Percentiles rank a stretch among this genome's conserved stretches.
These are phyloP conservation scores for Dactylella cylindrospora DNA, from an alignment of 2,329 filamentous ascomycete species.

Conservation along the genomic window DNA sequence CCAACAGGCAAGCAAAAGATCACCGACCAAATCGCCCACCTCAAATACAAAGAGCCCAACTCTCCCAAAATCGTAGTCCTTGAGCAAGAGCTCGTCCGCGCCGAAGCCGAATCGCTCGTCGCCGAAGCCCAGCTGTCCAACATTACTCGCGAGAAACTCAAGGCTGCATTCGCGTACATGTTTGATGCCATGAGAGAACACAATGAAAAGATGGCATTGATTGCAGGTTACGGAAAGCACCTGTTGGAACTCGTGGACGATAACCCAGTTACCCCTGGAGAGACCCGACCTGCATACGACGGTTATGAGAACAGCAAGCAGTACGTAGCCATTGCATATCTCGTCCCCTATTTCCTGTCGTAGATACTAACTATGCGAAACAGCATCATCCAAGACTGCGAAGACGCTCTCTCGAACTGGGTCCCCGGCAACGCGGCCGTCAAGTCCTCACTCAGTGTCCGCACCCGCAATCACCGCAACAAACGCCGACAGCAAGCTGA, in stretches of 20 bases:
- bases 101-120: conserved; percentile 97
- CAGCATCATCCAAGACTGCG: conserved; percentile 96
- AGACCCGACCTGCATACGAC: conserved; percentile 93
- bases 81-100: conserved; percentile 96
- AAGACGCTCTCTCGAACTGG: conserved; percentile 97
- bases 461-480: conserved; percentile 67
- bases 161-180: conserved; percentile 96
- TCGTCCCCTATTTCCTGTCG: background rate
- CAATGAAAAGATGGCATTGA: conserved; percentile 96
- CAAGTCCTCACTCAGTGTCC: conserved; percentile 79
- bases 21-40: conserved; percentile 94
- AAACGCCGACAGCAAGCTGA: conserved; percentile 45
- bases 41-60: conserved; percentile 99
- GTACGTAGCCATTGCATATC: conserved; percentile 53
- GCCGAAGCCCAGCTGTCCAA: conserved; percentile 98
- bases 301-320: conserved; percentile 97
- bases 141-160: conserved; percentile 99
- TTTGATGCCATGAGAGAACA: conserved; percentile 97
- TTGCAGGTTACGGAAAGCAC: conserved; percentile 96
- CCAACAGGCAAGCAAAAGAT: conserved; percentile 92
- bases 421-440: conserved; percentile 87
- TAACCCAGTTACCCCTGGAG: conserved; percentile 92
- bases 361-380: conserved; percentile 45
- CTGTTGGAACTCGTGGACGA: conserved; percentile 96
- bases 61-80: conserved; percentile 96